Evolutionary conservation across 2,329 filamentous ascomycete genomes (phyloP).

Genomic region (Cladophialophora immunda): DNA sequence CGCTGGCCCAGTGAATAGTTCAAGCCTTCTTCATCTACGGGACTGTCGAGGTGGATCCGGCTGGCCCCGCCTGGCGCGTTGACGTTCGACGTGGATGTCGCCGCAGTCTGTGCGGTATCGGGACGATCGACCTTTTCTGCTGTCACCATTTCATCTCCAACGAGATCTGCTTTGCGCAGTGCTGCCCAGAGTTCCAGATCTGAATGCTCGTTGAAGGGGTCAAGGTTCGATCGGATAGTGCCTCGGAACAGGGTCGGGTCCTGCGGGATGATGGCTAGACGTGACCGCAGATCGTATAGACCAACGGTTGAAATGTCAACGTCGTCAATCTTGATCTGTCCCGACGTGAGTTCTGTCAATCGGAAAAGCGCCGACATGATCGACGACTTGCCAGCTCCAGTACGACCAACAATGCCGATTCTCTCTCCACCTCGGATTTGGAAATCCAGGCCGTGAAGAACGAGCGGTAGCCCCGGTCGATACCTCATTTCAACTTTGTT

Average conservation of each 20-base stretch:
- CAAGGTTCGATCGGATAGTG: slow-evolving; percentile 55
- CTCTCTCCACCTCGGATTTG: slow-evolving; percentile 55
- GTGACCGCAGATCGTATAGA: slow-evolving; percentile 53
- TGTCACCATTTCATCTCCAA: slow-evolving; percentile 57
- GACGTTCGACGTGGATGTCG: slow-evolving; percentile 36
- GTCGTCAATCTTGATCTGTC: slow-evolving; percentile 54
- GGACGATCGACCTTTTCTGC: slow-evolving; percentile 53
- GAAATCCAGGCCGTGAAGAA: slow-evolving; percentile 71
- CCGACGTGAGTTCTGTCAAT: slow-evolving; percentile 51
- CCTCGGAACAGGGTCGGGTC: slow-evolving; percentile 56
- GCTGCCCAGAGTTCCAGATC: slow-evolving; percentile 59
- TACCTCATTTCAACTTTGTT: slow-evolving; percentile 82
- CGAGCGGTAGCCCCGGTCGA: slow-evolving; percentile 74
- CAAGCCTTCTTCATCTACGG: slow-evolving; percentile 91
- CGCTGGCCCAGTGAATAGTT: slow-evolving; percentile 96
- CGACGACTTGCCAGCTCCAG: slow-evolving; percentile 56
- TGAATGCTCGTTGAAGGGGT: slow-evolving; percentile 56
- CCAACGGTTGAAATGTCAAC: slow-evolving; percentile 53
- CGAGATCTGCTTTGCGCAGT: slow-evolving; percentile 55
- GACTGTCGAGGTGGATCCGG: slow-evolving; percentile 81
- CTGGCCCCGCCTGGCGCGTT: slow-evolving; percentile 39
- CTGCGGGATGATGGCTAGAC: slow-evolving; percentile 56
- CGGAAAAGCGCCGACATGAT: slow-evolving; percentile 58
- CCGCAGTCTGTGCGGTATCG: slow-evolving; percentile 30
- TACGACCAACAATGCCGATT: slow-evolving; percentile 58